These are phyloP conservation scores for Metarhizium robertsii DNA, from an alignment of 2,329 filamentous ascomycete species.

Conservation along the genomic window DNA sequence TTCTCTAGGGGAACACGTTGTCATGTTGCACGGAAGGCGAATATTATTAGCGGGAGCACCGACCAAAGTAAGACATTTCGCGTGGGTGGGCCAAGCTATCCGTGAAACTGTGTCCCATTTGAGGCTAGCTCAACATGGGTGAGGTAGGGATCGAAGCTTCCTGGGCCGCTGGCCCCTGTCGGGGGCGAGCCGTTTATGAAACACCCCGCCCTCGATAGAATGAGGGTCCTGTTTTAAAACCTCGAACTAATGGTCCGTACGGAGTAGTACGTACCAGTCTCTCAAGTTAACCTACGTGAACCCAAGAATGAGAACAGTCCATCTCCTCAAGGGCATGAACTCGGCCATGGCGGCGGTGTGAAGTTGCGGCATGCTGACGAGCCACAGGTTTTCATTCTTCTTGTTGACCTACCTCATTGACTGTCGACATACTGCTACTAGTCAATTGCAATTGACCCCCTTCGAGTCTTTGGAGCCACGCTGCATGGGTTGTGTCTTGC, in stretches of 20 bases:
- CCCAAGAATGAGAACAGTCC: not conserved
- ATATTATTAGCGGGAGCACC: not conserved
- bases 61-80: conserved; percentile 3
- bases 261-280: not conserved
- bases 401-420: not conserved
- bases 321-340: not conserved
- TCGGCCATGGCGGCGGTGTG: not conserved
- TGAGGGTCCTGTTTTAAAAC: not conserved
- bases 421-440: not conserved
- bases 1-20: not conserved
- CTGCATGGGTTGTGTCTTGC: too few species aligned
- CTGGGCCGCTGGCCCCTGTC: conserved; percentile 1
- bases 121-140: not conserved
- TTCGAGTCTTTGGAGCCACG: not conserved
- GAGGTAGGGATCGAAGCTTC: not conserved
- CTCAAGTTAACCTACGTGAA: not conserved
- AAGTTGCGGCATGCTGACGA: not conserved
- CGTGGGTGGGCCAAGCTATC: not conserved
- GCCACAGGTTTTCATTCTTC: not conserved
- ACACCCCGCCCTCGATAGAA: conserved; percentile 1
- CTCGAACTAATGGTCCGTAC: not conserved
- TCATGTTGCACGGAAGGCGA: not conserved
- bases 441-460: not conserved
- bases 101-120: not conserved
- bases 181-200: conserved; percentile 3